Evolutionary conservation across 2,329 filamentous ascomycete species (phyloP).

Genomic region (Fusarium oxysporum): DNA sequence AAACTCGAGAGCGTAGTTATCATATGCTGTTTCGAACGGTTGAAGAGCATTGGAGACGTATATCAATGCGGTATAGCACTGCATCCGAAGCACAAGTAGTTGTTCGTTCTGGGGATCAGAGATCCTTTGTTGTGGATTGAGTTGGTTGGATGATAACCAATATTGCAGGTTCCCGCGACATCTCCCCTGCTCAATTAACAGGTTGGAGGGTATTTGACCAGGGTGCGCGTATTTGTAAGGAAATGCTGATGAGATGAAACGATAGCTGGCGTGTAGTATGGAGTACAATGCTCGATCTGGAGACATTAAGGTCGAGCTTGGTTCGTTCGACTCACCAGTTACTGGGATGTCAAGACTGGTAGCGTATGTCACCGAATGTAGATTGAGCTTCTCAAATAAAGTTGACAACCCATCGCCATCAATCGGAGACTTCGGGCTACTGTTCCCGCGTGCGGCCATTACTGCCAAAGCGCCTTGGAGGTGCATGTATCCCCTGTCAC

Average conservation of each 20-base stretch:
- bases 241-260: background rate
- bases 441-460: background rate
- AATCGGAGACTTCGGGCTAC: fast-evolving
- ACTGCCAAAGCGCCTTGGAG: conserved; percentile 17
- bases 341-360: background rate
- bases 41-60: conserved; percentile 19
- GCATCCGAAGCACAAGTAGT: conserved; percentile 15
- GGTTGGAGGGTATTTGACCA: background rate
- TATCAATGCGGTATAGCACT: conserved; percentile 28
- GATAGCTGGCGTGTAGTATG: conserved; percentile 12
- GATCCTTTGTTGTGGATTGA: background rate
- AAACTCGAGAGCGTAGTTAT: conserved; percentile 17
- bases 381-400: conserved; percentile 24
- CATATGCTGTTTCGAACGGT: conserved; percentile 11
- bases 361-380: conserved; percentile 26
- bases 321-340: background rate
- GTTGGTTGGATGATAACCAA: conserved; percentile 9
- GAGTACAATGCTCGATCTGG: conserved; percentile 1
- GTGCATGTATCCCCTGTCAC: conserved; percentile 25
- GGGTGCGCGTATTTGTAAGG: conserved; percentile 10
- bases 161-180: conserved; percentile 8
- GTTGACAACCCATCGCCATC: background rate
- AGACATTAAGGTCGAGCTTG: background rate
- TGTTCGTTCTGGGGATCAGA: background rate
- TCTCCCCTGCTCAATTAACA: conserved; percentile 23